A percentile compares a stretch with the other conserved stretches of the same genome.
Evolutionary conservation across 176 grass and related monocot species (phyloP).

Genomic region (Pharus latifolius): DNA sequence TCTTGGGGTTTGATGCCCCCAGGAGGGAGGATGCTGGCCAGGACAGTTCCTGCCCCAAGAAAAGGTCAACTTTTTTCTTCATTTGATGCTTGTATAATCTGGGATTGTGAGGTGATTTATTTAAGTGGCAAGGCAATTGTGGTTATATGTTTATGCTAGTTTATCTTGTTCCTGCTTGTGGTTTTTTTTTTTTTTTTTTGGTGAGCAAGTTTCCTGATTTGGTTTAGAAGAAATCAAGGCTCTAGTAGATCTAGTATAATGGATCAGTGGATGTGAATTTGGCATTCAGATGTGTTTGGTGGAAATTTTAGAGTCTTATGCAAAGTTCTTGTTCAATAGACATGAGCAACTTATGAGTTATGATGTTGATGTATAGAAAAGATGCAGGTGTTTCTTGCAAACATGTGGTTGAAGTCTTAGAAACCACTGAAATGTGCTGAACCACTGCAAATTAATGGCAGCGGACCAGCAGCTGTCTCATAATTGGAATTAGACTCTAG

Average conservation of each 20-base stretch:
- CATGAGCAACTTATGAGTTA: background rate
- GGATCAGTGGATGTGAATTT: no score
- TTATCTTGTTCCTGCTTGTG: background rate
- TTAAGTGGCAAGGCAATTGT: background rate
- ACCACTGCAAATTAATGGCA: no score
- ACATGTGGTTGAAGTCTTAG: background rate
- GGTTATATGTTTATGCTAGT: background rate
- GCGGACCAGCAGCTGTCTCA: background rate
- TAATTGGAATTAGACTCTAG: background rate
- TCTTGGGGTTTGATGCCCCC: conserved; percentile 64
- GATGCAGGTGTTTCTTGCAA: background rate
- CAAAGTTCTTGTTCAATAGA: no score
- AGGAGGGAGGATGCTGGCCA: conserved; percentile 38
- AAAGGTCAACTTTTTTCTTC: conserved; percentile 29
- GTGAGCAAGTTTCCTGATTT: background rate
- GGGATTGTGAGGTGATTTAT: background rate
- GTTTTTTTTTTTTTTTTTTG: background rate
- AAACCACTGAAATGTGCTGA: no score
- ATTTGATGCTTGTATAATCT: background rate
- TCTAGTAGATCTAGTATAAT: no score
- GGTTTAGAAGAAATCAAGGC: background rate
- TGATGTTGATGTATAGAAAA: background rate
- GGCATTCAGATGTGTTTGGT: no score
- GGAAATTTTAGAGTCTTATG: no score
- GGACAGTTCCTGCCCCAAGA: conserved; percentile 51